Evolutionary conservation across 495 filamentous ascomycete genomes (phyloP).

Genomic region (Talaromyces thailandensis): DNA sequence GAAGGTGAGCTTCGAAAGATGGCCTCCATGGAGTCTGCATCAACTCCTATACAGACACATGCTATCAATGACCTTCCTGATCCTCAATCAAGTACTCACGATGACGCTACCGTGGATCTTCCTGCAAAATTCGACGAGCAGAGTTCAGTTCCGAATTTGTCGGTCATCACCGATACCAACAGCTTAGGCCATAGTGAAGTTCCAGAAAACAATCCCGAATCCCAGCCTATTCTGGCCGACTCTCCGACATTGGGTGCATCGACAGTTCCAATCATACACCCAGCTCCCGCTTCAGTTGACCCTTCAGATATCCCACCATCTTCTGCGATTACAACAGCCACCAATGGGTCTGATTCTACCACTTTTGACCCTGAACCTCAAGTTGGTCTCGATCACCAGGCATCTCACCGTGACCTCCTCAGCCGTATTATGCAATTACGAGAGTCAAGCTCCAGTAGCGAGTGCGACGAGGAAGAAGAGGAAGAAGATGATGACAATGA

Average conservation of each 20-base stretch:
- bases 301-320: slow-evolving; percentile 36
- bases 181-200: not conserved
- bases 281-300: slow-evolving; percentile 18
- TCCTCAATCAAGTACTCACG: slow-evolving; percentile 6
- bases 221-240: slow-evolving; percentile 25
- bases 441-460: slow-evolving; percentile 34
- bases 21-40: slow-evolving; percentile 7
- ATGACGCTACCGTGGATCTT: slow-evolving; percentile 10
- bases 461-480: slow-evolving; percentile 22
- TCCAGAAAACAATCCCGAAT: not conserved
- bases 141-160: not conserved
- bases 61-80: not conserved
- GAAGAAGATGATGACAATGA: slow-evolving; percentile 43
- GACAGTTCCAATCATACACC: slow-evolving; percentile 38
- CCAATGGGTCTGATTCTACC: slow-evolving; percentile 52
- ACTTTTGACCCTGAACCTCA: slow-evolving; percentile 66
- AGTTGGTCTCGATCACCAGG: slow-evolving; percentile 40
- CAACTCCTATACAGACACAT: not conserved
- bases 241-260: slow-evolving; percentile 66
- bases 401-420: slow-evolving; percentile 37
- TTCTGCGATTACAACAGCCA: slow-evolving; percentile 29
- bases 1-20: slow-evolving; percentile 19
- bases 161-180: not conserved
- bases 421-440: slow-evolving; percentile 45
- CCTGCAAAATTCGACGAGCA: not conserved